Base-by-base conservation (phyloP, 2,329 filamentous ascomycete species). In the Coniochaeta sp. region DNA sequence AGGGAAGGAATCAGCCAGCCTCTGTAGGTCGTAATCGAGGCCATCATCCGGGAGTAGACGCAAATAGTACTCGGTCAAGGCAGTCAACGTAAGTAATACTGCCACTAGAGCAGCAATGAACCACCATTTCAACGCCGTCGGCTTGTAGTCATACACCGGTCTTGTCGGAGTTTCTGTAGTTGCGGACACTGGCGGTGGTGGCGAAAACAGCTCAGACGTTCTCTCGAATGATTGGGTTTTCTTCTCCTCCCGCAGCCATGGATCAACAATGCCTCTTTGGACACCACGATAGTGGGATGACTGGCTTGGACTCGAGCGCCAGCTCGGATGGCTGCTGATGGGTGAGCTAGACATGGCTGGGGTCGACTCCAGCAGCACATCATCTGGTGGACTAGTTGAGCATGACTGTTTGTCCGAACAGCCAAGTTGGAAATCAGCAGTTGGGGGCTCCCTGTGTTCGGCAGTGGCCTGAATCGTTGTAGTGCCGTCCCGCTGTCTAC, bases 31-130 rank as follows among this genome's bases (percentile, higher is more conserved):
- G 33, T 57, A 33, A 22, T 22, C 31, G 31, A 36, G 31, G n/a
- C 31, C 54, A 38, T 57, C 22, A 38, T 57, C 31, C 16, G 54
- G 31, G 38, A 36, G 33, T 2, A 31, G 38, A n/a, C 54, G 28
- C 28, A 57, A 16, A 38, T 64, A 60, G 40, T 65, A 64, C 16
- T 60, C 60, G 1, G 60, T 66, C 43, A 62, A 61, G 6, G 58
- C 61, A 26, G 28, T 60, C 14, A 57, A 24, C 36, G 33, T 26
- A 4, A 60, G 8, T 12, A 60, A 52, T 17, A 57, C 36, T 16
- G 16, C 59, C 19, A 57, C 28, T 16, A 60, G 12, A 16, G 14
- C 33, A 19, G 36, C 26, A 34, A 60, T 22, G 33, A 54, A 59
- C 58, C 58, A 59, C 33, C 58, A 40, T 52, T 33, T 54, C 58